Conservation (phyloP, 805 yeast species). For the Candida parachauliodes region DNA sequence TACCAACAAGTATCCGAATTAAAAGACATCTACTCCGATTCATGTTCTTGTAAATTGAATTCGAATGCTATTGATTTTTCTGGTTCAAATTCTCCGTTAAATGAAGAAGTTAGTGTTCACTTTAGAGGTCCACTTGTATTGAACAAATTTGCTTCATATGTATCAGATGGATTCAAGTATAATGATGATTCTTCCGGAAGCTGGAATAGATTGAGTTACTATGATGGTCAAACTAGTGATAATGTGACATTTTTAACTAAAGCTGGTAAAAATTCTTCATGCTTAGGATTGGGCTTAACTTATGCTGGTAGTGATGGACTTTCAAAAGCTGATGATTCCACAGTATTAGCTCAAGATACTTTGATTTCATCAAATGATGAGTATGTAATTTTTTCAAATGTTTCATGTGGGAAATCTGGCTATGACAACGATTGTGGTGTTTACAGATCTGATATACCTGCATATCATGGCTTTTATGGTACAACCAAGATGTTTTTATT, state of each 20-base stretch:
- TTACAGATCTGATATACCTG: constrained; percentile 70
- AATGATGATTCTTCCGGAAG: constrained; percentile 33
- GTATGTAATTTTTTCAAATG: constrained; percentile 55
- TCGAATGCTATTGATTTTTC: constrained; percentile 37
- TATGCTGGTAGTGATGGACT: constrained; percentile 60
- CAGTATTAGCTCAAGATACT: constrained; percentile 47
- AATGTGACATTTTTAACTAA: constrained; percentile 67
- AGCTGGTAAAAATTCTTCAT: constrained; percentile 57
- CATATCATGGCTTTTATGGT: constrained; percentile 69
- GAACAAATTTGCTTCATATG: constrained; percentile 58
- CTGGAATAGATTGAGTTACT: constrained; percentile 63
- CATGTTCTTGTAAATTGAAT: constrained; percentile 46
- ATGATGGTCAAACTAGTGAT: constrained; percentile 49
- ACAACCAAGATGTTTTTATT: constrained; percentile 67
- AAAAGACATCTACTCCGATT: constrained; percentile 32
- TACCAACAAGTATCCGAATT: constrained; percentile 46
- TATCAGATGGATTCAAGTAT: constrained; percentile 37
- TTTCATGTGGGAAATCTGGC: constrained; percentile 57
- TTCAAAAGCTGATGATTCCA: constrained; percentile 41
- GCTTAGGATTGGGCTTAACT: constrained; percentile 66
- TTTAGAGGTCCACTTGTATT: constrained; percentile 72
- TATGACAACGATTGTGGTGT: constrained; percentile 63
- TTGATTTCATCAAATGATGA: constrained; percentile 57
- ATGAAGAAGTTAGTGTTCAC: constrained; percentile 71
- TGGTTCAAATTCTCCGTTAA: constrained; percentile 63